Percentiles rank a stretch among this genome's conserved stretches.
phyloP scores from a whole-genome alignment of 2,329 filamentous ascomycete species.

The Trichoderma aggressivum region DNA sequence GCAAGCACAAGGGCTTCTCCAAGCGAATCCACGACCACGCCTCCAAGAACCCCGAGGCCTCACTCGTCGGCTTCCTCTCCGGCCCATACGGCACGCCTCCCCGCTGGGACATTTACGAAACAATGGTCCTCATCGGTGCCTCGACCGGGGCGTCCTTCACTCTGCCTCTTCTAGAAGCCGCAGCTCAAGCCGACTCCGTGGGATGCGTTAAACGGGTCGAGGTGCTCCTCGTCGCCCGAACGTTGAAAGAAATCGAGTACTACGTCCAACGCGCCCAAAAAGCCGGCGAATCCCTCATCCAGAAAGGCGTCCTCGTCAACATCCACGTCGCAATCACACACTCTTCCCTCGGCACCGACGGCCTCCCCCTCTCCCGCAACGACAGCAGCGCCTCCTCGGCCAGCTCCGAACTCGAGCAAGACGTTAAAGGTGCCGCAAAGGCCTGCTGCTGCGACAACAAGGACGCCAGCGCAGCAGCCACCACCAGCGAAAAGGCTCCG shows the following conservation, averaged over 20 bases:
- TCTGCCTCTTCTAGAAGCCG: conserved; percentile 55
- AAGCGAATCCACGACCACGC: conserved; percentile 49
- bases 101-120: conserved; percentile 57
- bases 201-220: conserved; percentile 53
- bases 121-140: conserved; percentile 56
- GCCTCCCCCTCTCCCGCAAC: conserved; percentile 6
- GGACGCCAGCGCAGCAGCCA: neutral
- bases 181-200: conserved; percentile 40
- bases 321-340: conserved; percentile 55
- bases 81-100: conserved; percentile 57
- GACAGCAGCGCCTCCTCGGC: neutral
- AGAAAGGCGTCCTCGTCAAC: conserved; percentile 46
- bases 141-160: conserved; percentile 63
- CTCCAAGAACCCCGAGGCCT: conserved; percentile 32
- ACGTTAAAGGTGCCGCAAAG: conserved; percentile 20
- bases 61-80: conserved; percentile 43
- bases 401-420: neutral
- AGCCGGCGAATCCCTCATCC: conserved; percentile 40
- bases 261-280: conserved; percentile 49
- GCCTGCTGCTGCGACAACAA: conserved; percentile 25
- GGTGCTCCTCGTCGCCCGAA: conserved; percentile 50
- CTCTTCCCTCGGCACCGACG: neutral
- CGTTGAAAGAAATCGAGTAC: conserved; percentile 52
- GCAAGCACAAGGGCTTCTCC: conserved; percentile 56
- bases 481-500: neutral